phyloP scores from a whole-genome alignment of 179 eudicot genomes.

The Vitellaria paradoxa region DNA sequence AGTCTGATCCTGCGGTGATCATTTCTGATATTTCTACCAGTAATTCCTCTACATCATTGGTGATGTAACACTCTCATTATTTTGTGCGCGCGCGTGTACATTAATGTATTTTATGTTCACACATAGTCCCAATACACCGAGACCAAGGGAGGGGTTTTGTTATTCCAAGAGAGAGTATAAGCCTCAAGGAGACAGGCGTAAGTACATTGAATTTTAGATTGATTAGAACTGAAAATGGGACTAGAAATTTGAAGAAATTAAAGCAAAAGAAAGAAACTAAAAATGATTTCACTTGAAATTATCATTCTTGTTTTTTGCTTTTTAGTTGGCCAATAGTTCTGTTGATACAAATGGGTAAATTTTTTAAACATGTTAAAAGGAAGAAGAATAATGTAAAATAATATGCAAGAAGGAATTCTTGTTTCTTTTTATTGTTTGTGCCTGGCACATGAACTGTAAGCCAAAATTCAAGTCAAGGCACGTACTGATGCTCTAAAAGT shows the following conservation, averaged over 20 bases:
- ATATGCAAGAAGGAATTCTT: not conserved
- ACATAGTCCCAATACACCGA: conserved; percentile 72
- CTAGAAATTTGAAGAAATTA: not conserved
- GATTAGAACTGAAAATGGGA: conserved; percentile 6
- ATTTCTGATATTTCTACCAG: conserved; percentile 64
- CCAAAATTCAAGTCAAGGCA: not conserved
- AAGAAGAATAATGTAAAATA: not conserved
- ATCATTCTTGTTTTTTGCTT: not conserved
- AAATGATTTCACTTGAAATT: not conserved
- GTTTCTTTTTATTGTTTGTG: not conserved
- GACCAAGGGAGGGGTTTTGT: conserved; percentile 41
- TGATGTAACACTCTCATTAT: not conserved
- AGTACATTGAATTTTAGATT: conserved; percentile 40
- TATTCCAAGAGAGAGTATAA: conserved; percentile 43
- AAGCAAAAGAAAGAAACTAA: not conserved
- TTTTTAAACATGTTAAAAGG: no score
- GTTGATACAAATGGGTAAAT: no score
- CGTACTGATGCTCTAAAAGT: not conserved
- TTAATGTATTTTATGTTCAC: conserved; percentile 37
- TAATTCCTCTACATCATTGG: conserved; percentile 32
- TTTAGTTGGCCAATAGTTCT: not conserved
- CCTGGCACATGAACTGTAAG: conserved; percentile 1
- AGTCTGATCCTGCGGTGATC: conserved; percentile 71
- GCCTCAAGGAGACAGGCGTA: conserved; percentile 67
- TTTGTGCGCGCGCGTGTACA: not conserved